Evolutionary conservation across 305 asterid genomes (phyloP).

Genomic region (Fraxinus dipetala): DNA sequence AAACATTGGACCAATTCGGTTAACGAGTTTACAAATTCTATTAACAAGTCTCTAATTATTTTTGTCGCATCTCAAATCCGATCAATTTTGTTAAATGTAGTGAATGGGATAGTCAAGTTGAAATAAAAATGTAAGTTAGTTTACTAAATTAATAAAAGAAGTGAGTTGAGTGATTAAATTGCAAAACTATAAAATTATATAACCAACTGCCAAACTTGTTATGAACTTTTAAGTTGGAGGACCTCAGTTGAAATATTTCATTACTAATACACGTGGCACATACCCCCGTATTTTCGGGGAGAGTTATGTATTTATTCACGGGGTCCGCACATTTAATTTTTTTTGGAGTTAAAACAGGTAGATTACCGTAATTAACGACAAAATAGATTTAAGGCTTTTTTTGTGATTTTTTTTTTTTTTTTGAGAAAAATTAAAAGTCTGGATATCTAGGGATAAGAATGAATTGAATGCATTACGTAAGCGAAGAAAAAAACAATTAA

Average conservation of each 20-base stretch:
- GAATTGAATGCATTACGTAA: background rate
- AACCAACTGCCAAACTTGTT: background rate
- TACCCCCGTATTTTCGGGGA: background rate
- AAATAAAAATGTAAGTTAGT: background rate
- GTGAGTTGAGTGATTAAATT: background rate
- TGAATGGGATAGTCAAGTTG: background rate
- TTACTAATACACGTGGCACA: background rate
- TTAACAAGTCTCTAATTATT: background rate
- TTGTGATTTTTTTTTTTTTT: background rate
- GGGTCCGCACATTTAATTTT: background rate
- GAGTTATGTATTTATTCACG: background rate
- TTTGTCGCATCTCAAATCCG: background rate
- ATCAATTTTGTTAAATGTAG: background rate
- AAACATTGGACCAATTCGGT: background rate
- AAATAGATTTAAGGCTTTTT: background rate
- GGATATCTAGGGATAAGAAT: background rate
- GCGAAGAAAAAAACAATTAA: background rate
- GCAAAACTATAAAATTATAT: background rate
- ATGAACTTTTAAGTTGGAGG: background rate
- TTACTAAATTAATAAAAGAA: background rate
- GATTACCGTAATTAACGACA: background rate
- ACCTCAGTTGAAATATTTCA: background rate
- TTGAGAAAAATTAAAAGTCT: background rate
- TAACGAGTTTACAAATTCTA: background rate
- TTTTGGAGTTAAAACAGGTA: background rate